These are phyloP conservation scores for Cladosporium sp. DNA, from an alignment of 2,329 filamentous ascomycete species.

Conservation along the genomic window DNA sequence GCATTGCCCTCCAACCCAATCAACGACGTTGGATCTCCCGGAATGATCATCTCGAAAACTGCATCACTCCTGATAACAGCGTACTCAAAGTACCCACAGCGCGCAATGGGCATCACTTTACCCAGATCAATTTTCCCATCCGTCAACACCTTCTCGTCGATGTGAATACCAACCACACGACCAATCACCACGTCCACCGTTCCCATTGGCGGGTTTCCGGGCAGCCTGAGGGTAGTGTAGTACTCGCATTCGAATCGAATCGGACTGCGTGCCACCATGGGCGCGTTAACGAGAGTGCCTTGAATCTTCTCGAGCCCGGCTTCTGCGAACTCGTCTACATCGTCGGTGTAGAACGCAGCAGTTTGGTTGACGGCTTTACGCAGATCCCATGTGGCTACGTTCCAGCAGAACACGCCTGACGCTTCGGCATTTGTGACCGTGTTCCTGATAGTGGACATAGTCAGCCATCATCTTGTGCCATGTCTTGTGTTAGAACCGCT, in stretches of 20 bases:
- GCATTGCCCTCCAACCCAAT: slow-evolving; percentile 38
- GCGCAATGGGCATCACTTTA: slow-evolving; percentile 60
- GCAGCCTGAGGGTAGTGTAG: slow-evolving; percentile 55
- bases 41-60: slow-evolving; percentile 59
- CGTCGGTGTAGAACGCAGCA: slow-evolving; percentile 51
- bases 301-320: slow-evolving; percentile 52
- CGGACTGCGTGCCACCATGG: slow-evolving; percentile 57
- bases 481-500: not conserved
- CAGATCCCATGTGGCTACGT: slow-evolving; percentile 58
- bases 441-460: slow-evolving; percentile 37
- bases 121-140: slow-evolving; percentile 56
- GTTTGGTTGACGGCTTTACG: slow-evolving; percentile 58
- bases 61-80: slow-evolving; percentile 50
- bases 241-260: slow-evolving; percentile 62
- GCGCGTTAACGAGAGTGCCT: slow-evolving; percentile 43
- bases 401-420: slow-evolving; percentile 60
- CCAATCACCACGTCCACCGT: slow-evolving; percentile 60
- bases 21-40: slow-evolving; percentile 36
- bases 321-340: slow-evolving; percentile 57
- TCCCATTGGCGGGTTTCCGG: slow-evolving; percentile 57
- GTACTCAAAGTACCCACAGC: slow-evolving; percentile 63
- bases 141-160: slow-evolving; percentile 56
- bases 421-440: slow-evolving; percentile 58
- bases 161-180: slow-evolving; percentile 58
- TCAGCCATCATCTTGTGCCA: slow-evolving; percentile 7